Evolutionary conservation across 1,284 basidiomycete genomes (phyloP).

Genomic region (Erythrobasidium hasegawianum): DNA sequence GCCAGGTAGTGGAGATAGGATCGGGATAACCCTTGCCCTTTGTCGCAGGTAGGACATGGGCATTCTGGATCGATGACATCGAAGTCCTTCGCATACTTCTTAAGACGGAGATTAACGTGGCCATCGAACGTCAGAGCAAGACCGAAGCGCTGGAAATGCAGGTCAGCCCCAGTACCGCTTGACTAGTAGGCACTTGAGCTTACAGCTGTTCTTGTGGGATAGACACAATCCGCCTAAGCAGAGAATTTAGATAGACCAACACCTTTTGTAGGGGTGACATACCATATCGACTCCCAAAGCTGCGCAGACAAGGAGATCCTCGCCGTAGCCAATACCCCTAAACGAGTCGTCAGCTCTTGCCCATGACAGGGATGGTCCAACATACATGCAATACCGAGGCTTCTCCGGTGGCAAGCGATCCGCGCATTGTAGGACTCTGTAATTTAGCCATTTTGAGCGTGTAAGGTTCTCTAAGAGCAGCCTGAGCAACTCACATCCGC

Average conservation of each 20-base stretch:
- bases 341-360: background rate
- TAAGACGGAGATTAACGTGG: constrained; percentile 72
- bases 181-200: background rate
- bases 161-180: background rate
- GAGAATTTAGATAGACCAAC: too few species aligned
- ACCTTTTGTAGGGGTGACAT: too few species aligned
- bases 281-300: constrained; percentile 87
- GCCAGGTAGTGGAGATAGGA: constrained; percentile 68
- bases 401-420: constrained; percentile 60
- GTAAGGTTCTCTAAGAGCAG: constrained; percentile 36
- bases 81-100: constrained; percentile 65
- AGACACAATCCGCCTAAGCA: constrained; percentile 79
- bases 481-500: constrained; percentile 62
- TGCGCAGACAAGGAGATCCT: constrained; percentile 80
- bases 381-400: constrained; percentile 65
- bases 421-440: constrained; percentile 72
- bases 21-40: constrained; percentile 57
- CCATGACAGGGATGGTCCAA: background rate
- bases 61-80: constrained; percentile 66
- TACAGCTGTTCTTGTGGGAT: constrained; percentile 69
- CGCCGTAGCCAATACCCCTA: constrained; percentile 80
- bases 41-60: constrained; percentile 71
- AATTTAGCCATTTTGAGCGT: background rate
- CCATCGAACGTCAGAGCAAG: constrained; percentile 73
- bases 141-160: constrained; percentile 59